These are phyloP conservation scores for Botrytis aclada DNA, from an alignment of 2,329 filamentous ascomycete species.

Conservation along the genomic window DNA sequence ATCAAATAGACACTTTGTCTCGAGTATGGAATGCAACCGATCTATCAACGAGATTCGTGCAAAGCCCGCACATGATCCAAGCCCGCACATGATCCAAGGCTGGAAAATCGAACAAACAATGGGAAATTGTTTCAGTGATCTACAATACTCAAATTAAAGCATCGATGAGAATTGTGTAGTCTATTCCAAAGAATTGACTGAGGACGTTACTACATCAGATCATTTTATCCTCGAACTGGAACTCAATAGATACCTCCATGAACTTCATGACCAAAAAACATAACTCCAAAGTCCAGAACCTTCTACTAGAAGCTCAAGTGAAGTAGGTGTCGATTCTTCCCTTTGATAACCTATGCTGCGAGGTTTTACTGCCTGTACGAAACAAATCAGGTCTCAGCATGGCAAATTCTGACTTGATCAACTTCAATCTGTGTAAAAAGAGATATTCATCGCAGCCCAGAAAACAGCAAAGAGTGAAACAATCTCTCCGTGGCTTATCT, in stretches of 20 bases:
- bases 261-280: neutral
- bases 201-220: neutral
- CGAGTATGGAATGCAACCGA: neutral
- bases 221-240: neutral
- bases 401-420: neutral
- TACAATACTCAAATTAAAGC: neutral
- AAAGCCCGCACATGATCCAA: neutral
- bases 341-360: neutral
- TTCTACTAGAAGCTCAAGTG: neutral
- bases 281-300: neutral
- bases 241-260: neutral
- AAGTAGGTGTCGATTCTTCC: accelerated
- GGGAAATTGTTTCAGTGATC: neutral
- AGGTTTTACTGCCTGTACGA: neutral
- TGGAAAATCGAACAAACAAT: neutral
- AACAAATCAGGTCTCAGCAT: neutral
- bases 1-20: neutral
- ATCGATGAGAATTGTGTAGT: neutral
- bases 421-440: neutral
- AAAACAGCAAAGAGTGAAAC: neutral
- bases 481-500: neutral
- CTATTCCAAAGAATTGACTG: neutral
- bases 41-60: neutral
- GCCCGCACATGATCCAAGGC: neutral
- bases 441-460: neutral